Evolutionary conservation across 805 yeast genomes (phyloP).

Genomic region (Jamesozyma hellenica): DNA sequence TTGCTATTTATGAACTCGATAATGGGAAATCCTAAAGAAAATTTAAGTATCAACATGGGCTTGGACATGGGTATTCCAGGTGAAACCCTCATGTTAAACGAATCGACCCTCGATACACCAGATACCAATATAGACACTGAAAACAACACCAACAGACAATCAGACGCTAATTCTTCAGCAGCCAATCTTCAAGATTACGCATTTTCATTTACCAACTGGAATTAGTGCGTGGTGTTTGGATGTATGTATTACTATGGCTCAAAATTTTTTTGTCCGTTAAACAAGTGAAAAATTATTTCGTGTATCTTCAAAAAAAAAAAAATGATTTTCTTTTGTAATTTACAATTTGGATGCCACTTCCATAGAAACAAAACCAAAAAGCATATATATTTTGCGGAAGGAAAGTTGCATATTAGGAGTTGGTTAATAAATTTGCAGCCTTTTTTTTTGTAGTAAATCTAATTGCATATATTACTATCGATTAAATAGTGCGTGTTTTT

Average conservation of each 20-base stretch:
- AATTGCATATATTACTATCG: too few relatives aligned
- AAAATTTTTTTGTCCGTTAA: too few relatives aligned
- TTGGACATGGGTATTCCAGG: constrained; percentile 1
- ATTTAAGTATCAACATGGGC: constrained; percentile 2
- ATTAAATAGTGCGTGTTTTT: too few relatives aligned
- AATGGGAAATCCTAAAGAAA: constrained; percentile 5
- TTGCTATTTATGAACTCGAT: constrained; percentile 5
- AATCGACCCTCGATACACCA: background rate
- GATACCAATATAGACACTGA: background rate
- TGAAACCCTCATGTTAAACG: background rate
- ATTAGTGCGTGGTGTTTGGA: background rate
- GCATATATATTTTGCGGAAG: too few relatives aligned
- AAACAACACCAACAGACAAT: background rate
- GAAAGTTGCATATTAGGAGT: too few relatives aligned
- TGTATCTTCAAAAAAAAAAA: too few relatives aligned
- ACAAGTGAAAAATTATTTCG: too few relatives aligned
- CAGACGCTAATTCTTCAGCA: background rate
- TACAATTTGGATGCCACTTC: too few relatives aligned
- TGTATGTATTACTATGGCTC: background rate
- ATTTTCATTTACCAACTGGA: constrained; percentile 2
- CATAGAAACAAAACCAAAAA: too few relatives aligned
- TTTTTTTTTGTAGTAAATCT: too few relatives aligned
- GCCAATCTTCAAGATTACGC: background rate
- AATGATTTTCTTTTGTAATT: too few relatives aligned
- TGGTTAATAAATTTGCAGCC: too few relatives aligned